Evolutionary conservation across 2,329 filamentous ascomycete species (phyloP), one percentile per base, ranked within the genome.

Genomic region (Trichoderma sp.): DNA sequence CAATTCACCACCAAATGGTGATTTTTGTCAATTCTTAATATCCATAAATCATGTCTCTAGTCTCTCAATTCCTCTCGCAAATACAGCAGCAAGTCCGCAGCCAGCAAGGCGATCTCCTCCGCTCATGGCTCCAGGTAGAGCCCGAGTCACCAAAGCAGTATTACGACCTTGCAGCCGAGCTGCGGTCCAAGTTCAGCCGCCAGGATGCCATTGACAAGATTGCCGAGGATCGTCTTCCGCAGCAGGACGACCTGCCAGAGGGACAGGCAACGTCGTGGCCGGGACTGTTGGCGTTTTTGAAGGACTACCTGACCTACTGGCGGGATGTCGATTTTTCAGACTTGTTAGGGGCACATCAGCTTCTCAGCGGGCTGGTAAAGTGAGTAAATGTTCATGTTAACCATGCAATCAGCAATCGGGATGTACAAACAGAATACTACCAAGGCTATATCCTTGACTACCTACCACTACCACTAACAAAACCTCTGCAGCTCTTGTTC

Each of bases 261-360:
- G 90, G 89, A 1, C 84, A 87, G 71, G 89, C 86, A 52, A 86
- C 90, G 8, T 84, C 86, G 0, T 97, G 93, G 93, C 87, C 89
- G 0, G 88, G 91, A 1, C 93, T 97, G 77, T 83, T 91, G 60
- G 86, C 88, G 2, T 96, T 97, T 76, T 87, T 96, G 78, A 91
- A 89, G 74, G 89, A 93, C 60, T 97, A 96, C 75, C 84, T 97
- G 72, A 83, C 86, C 55, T 97, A 94, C 74, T 88, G 95, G 83
- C 84, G 94, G 68, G 92, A 96, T 75, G 89, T 95, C 37, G 86
- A 96, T 74, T 89, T 91, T 60, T 87, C 89, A 14, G 90, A 96
- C 75, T 81, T 96, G 51, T 81, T 95, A 32, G 86, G 87, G 67
- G 91, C 94, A 4, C 93, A 97, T 76, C 86, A 92, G 68, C 80